These are phyloP conservation scores for Leccinellum rugosiceps DNA, from an alignment of 768 basidiomycete species.

Conservation along the genomic window DNA sequence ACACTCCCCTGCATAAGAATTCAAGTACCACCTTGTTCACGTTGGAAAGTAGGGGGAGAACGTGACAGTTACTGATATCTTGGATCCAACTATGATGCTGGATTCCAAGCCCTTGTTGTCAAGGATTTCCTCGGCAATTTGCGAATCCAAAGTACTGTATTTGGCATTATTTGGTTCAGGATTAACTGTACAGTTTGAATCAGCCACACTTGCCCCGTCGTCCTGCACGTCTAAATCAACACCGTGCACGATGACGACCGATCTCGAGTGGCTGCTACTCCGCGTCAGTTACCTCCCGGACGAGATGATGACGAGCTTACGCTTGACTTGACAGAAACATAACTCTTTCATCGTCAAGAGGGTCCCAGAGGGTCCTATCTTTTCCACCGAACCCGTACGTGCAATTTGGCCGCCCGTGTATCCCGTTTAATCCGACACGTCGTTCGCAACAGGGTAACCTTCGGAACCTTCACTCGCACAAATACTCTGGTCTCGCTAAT, in stretches of 20 bases:
- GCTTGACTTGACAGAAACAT: constrained; percentile 51
- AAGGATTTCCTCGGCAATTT: background rate
- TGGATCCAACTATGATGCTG: too few relatives aligned
- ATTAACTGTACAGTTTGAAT: constrained; percentile 31
- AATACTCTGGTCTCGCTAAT: constrained; percentile 89
- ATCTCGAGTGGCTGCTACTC: constrained; percentile 92
- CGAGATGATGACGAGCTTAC: background rate
- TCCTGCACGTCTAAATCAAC: constrained; percentile 13
- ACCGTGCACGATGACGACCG: constrained; percentile 69
- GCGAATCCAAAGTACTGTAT: background rate
- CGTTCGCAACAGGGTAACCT: constrained; percentile 66
- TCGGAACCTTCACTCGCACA: constrained; percentile 85
- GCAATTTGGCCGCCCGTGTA: background rate
- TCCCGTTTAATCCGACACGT: constrained; percentile 5
- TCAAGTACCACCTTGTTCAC: too few relatives aligned
- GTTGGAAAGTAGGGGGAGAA: too few relatives aligned
- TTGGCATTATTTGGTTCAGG: constrained; percentile 25
- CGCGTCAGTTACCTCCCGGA: constrained; percentile 46
- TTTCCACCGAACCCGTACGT: constrained; percentile 83
- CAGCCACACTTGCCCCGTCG: constrained; percentile 30
- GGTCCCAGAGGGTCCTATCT: constrained; percentile 65
- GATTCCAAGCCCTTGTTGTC: too few relatives aligned
- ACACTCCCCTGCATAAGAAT: too few relatives aligned
- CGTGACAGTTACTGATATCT: too few relatives aligned
- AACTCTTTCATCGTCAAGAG: constrained; percentile 87